Base-by-base conservation (phyloP, 2,329 filamentous ascomycete genomes). In the Scytalidium lignicola region DNA sequence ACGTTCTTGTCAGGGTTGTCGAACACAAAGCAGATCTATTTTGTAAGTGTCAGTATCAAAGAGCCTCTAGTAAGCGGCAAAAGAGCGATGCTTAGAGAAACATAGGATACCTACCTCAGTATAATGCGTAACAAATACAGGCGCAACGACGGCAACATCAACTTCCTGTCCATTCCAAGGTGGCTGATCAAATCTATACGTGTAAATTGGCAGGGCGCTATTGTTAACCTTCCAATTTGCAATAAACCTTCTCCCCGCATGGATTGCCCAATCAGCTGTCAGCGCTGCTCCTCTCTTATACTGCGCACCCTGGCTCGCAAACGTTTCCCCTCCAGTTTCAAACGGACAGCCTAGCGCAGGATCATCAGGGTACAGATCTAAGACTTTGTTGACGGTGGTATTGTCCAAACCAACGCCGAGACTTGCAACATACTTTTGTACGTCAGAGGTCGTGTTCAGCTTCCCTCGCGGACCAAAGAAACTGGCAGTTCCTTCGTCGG, bases 181-280 rank as follows among this genome's bases (percentile, higher is more conserved):
- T n/a, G 65, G 60, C 51, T 72, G 70, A 52, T 75, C 72, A 48
- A 75, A 75, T 2, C 72, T 71, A 59, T 74, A 75, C 51, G 69
- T 72, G 55, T 70, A 75, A 1, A 73, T 70, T 9, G 63, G 53
- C 19, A 37, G 32, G 15, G 32, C 32, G n/a, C 32, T 37, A 17
- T 37, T 37, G 15, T 37, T 37, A 13, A 37, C 32, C n/a, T 37
- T 37, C 32, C 32, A 37, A 4, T 37, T 17, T 8, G 32, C 32
- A 5, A 37, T 37, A n/a, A 7, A 37, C 15, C 32, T 8, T n/a
- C 32, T 37, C 32, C 32, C 32, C 15, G 32, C 32, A 43, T 15
- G 46, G 23, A 41, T 41, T n/a, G 50, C 29, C 20, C 19, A 46
- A 41, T 56, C 54, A 6, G 43, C 48, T 23, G 43, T 43, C 28